Evolutionary conservation across 352 stramenopile species (phyloP).

Genomic region (Phytopythium delawarense): DNA sequence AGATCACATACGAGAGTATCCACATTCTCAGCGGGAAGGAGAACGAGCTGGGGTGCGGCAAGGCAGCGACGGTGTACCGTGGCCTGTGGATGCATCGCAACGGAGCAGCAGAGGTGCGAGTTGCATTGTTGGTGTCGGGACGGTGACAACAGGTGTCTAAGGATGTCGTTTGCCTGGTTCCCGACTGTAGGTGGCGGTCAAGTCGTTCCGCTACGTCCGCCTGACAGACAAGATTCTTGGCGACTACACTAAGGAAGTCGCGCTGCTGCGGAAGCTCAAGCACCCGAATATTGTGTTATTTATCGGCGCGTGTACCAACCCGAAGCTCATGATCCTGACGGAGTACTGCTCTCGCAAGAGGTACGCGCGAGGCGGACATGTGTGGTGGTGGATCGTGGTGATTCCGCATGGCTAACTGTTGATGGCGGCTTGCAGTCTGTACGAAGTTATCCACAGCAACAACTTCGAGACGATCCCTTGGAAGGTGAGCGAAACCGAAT

Average conservation of each 20-base stretch:
- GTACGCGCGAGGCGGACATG: conserved; percentile 18
- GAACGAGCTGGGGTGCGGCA: conserved; percentile 84
- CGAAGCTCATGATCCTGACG: conserved; percentile 87
- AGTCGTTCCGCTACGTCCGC: conserved; percentile 83
- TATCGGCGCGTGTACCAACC: conserved; percentile 87
- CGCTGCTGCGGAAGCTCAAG: conserved; percentile 82
- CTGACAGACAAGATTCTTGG: conserved; percentile 86
- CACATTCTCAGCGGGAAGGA: conserved; percentile 82
- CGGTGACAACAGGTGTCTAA: background rate
- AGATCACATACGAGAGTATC: conserved; percentile 87
- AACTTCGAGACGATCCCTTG: conserved; percentile 88
- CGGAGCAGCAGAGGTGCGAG: conserved; percentile 60
- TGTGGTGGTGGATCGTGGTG: too few relatives aligned
- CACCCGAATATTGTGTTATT: conserved; percentile 90
- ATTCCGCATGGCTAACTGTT: too few relatives aligned
- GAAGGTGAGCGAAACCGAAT: conserved; percentile 47
- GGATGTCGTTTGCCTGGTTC: background rate
- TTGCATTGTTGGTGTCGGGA: background rate
- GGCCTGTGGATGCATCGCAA: conserved; percentile 86
- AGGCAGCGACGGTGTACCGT: conserved; percentile 84
- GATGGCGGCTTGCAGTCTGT: conserved; percentile 41
- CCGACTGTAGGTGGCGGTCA: conserved; percentile 53
- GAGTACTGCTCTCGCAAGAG: conserved; percentile 89
- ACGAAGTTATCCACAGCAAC: conserved; percentile 87
- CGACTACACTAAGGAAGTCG: conserved; percentile 85